phyloP scores from a whole-genome alignment of 2,329 filamentous ascomycete species.

The Aspergillus cejpii region DNA sequence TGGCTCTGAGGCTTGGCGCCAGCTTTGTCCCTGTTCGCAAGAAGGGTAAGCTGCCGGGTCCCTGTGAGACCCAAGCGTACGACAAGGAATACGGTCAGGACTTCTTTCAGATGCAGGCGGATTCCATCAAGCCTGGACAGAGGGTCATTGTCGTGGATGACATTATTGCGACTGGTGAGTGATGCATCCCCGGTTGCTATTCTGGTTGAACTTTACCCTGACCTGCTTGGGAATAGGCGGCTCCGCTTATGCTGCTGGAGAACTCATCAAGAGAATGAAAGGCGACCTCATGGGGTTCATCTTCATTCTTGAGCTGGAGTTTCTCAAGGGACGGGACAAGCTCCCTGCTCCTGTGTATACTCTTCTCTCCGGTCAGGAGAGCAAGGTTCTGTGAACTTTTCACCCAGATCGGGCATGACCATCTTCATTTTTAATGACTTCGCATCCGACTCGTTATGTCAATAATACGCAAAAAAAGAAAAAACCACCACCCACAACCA shows the following conservation, averaged over 20 bases:
- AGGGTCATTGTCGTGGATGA: conserved; percentile 93
- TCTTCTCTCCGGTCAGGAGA: conserved; percentile 61
- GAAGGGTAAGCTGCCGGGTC: conserved; percentile 88
- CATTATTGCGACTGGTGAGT: conserved; percentile 92
- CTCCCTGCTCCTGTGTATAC: conserved; percentile 78
- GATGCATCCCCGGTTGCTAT: not conserved
- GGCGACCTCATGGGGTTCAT: conserved; percentile 82
- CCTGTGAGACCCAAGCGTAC: conserved; percentile 76
- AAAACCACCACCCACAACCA: not conserved
- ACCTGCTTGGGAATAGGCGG: conserved; percentile 57
- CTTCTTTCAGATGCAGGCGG: conserved; percentile 90
- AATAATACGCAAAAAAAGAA: not conserved
- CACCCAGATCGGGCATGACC: not conserved
- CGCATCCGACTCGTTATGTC: not conserved
- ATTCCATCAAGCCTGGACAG: conserved; percentile 75
- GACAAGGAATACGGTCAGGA: conserved; percentile 96
- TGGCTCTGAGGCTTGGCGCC: conserved; percentile 75
- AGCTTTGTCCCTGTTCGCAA: conserved; percentile 92
- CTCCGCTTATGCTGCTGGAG: conserved; percentile 78
- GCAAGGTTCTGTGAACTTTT: conserved; percentile 13
- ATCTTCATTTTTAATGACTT: not conserved
- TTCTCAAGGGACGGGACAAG: conserved; percentile 86
- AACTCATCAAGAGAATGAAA: conserved; percentile 78
- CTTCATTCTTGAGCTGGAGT: conserved; percentile 92
- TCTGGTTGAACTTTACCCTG: conserved; percentile 1